A percentile compares a stretch with the other conserved stretches of the same genome.
These are phyloP conservation scores for Funneliformis mosseae DNA, from an alignment of 192 early-diverging fungal species.

Conservation along the genomic window DNA sequence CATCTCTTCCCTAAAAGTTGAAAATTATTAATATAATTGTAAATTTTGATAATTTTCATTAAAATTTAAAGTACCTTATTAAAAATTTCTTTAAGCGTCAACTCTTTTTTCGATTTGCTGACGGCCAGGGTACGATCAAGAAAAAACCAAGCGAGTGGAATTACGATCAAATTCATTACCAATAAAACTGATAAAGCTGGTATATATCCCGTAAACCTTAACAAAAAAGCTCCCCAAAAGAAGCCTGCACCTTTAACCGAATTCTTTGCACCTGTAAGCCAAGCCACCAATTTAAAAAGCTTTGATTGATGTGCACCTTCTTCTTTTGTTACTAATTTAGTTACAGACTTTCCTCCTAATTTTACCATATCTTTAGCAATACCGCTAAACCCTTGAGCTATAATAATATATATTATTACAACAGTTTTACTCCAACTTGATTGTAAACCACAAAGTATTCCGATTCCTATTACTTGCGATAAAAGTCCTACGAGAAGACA, in stretches of 20 bases:
- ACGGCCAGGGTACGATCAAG: slow-evolving; percentile 34
- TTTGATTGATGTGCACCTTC: slow-evolving; percentile 26
- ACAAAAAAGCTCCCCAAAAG: slow-evolving; percentile 44
- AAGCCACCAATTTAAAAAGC: slow-evolving; percentile 49
- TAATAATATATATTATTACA: slow-evolving; percentile 42
- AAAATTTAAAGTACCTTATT: not conserved
- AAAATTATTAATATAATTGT: not conserved
- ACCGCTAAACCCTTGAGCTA: slow-evolving; percentile 47
- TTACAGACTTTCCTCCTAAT: slow-evolving; percentile 47
- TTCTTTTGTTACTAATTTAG: slow-evolving; percentile 46
- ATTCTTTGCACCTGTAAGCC: slow-evolving; percentile 53
- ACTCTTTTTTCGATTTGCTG: slow-evolving; percentile 13
- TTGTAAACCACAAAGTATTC: slow-evolving; percentile 39
- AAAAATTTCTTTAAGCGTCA: slow-evolving; percentile 26
- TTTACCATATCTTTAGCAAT: slow-evolving; percentile 55
- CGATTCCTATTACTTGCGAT: slow-evolving; percentile 48
- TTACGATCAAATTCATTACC: slow-evolving; percentile 31
- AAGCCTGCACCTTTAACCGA: slow-evolving; percentile 53
- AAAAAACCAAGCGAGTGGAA: slow-evolving; percentile 26
- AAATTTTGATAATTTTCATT: not conserved
- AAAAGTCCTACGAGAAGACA: slow-evolving; percentile 41
- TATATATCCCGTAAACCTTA: slow-evolving; percentile 38
- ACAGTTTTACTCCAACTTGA: slow-evolving; percentile 35
- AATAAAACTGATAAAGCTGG: slow-evolving; percentile 43
- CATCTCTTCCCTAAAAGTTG: slow-evolving; percentile 24